A percentile compares a stretch with the other conserved stretches of the same genome.
Evolutionary conservation across 202 grass and related monocot species (phyloP).

Genomic region (Setaria viridis): DNA sequence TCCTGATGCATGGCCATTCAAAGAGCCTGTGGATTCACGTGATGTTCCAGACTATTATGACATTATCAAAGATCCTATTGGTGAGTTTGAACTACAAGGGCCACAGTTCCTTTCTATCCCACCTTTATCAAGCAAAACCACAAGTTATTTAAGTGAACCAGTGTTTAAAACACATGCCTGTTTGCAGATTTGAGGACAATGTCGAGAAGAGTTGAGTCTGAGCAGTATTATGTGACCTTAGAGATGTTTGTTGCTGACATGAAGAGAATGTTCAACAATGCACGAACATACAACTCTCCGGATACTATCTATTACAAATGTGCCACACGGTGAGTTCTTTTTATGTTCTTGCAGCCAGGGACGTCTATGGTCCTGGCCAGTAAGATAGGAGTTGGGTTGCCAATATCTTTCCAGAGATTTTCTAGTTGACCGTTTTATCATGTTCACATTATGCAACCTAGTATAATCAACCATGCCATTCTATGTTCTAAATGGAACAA

Average conservation of each 20-base stretch:
- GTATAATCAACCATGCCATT: neutral
- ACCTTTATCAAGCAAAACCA: conserved; percentile 5
- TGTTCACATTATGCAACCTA: conserved; percentile 3
- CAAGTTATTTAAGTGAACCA: conserved; percentile 17
- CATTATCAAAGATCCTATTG: conserved; percentile 99
- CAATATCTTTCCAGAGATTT: neutral
- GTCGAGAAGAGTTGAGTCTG: conserved; percentile 87
- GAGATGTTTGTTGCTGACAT: conserved; percentile 98
- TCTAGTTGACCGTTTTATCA: conserved; percentile 1
- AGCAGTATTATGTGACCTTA: conserved; percentile 96
- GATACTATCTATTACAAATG: conserved; percentile 99
- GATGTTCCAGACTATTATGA: conserved; percentile 99
- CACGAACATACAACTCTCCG: conserved; percentile 91
- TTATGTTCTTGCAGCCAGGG: neutral
- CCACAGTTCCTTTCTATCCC: neutral
- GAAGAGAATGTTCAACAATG: conserved; percentile 92
- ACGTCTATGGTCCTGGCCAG: conserved; percentile 21
- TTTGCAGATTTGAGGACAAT: conserved; percentile 93
- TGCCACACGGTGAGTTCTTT: conserved; percentile 64
- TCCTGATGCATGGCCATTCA: conserved; percentile 98
- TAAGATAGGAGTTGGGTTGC: conserved; percentile 13
- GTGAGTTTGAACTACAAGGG: conserved; percentile 48
- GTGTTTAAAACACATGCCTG: conserved; percentile 32
- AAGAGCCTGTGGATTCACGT: conserved; percentile 92
- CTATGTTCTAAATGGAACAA: neutral